Evolutionary conservation across 495 filamentous ascomycete genomes (phyloP).

Genomic region (Talaromyces thailandensis): DNA sequence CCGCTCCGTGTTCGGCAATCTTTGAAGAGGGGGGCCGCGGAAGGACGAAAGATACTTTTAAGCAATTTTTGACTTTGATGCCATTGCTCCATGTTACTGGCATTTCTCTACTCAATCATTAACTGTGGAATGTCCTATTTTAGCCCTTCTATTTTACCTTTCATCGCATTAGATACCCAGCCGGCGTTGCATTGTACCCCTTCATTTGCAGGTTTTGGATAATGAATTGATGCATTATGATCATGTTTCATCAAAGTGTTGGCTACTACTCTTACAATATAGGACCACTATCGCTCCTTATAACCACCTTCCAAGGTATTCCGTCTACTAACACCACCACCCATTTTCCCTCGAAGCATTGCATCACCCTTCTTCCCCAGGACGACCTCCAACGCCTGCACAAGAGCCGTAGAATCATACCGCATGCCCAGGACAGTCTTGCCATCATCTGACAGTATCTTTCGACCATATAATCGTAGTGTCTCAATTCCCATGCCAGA

Average conservation of each 20-base stretch:
- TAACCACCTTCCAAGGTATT: conserved; percentile 51
- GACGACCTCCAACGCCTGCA: conserved; percentile 70
- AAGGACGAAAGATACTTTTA: neutral
- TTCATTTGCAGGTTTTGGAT: neutral
- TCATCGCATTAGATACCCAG: neutral
- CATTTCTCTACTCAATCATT: neutral
- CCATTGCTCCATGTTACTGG: neutral
- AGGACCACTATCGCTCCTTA: conserved; percentile 14
- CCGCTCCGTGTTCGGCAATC: neutral
- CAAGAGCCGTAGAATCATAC: conserved; percentile 70
- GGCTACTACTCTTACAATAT: neutral
- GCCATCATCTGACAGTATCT: conserved; percentile 29
- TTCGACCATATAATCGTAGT: conserved; percentile 66
- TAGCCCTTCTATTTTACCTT: neutral
- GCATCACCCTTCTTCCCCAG: conserved; percentile 58
- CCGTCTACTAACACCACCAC: conserved; percentile 49
- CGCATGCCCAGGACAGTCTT: conserved; percentile 39
- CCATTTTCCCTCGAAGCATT: conserved; percentile 31
- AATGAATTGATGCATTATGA: neutral
- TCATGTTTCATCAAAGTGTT: neutral
- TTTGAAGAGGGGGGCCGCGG: neutral
- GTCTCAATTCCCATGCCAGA: conserved; percentile 61
- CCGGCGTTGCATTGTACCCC: neutral
- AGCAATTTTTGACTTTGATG: neutral
- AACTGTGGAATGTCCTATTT: neutral